Percentiles rank a stretch among this genome's conserved stretches.
Evolutionary conservation across 1,284 basidiomycete genomes (phyloP).

Genomic region (Pseudozyma tsukubaensis): DNA sequence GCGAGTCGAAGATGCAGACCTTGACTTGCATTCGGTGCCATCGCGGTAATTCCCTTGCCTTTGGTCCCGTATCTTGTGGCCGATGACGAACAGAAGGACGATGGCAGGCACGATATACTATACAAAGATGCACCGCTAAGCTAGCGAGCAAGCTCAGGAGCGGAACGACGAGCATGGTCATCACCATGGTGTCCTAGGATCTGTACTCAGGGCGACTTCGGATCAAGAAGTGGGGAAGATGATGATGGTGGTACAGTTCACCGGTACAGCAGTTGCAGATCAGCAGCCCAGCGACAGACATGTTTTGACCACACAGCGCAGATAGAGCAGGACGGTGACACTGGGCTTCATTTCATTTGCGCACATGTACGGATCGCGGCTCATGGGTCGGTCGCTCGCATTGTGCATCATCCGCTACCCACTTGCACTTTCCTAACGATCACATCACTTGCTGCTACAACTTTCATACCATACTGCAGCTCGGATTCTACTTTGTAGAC

Average conservation of each 20-base stretch:
- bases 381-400: neutral
- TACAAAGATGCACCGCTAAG: neutral
- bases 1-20: conserved; percentile 7
- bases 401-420: neutral
- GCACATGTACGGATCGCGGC: conserved; percentile 12
- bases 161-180: neutral
- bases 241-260: neutral
- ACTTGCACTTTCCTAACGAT: neutral
- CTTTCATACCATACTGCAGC: neutral
- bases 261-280: neutral
- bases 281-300: neutral
- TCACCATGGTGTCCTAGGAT: conserved; percentile 4
- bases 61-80: too few relatives aligned
- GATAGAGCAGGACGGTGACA: neutral
- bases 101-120: neutral
- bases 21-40: conserved; percentile 9
- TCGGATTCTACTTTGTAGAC: neutral
- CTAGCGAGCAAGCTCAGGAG: neutral
- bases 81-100: neutral
- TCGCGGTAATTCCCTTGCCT: neutral
- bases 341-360: conserved; percentile 22
- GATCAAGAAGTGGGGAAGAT: neutral
- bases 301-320: conserved; percentile 1
- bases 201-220: neutral
- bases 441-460: too few relatives aligned